These are phyloP conservation scores for Hepatocystis sp. DNA, from an alignment of 169 alveolate species.

Conservation along the genomic window DNA sequence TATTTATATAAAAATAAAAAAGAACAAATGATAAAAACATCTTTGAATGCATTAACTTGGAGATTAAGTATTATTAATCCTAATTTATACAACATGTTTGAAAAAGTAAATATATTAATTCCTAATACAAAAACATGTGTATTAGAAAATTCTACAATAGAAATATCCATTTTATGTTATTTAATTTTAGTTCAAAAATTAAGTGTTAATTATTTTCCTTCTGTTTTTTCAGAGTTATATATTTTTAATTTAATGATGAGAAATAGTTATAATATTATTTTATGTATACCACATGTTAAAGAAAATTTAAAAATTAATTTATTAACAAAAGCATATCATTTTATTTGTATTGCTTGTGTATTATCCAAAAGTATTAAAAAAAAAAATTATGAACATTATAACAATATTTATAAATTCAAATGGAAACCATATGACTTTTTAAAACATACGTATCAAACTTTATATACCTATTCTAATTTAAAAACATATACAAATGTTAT, in stretches of 20 bases:
- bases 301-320: slow-evolving; percentile 17
- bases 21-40: slow-evolving; percentile 19
- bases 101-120: slow-evolving; percentile 67
- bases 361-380: slow-evolving; percentile 43
- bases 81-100: slow-evolving; percentile 28
- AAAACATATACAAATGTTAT: slow-evolving; percentile 25
- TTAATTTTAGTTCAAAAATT: slow-evolving; percentile 61
- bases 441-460: slow-evolving; percentile 23
- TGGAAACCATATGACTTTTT: slow-evolving; percentile 75
- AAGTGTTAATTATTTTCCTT: slow-evolving; percentile 29
- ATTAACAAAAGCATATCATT: slow-evolving; percentile 58
- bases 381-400: slow-evolving; percentile 12
- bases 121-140: slow-evolving; percentile 74
- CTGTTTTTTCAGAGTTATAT: slow-evolving; percentile 62
- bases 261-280: slow-evolving; percentile 64
- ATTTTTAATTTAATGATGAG: slow-evolving; percentile 72
- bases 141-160: slow-evolving; percentile 71
- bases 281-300: slow-evolving; percentile 47
- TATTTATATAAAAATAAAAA: slow-evolving; percentile 8
- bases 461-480: slow-evolving; percentile 12
- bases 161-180: slow-evolving; percentile 52
- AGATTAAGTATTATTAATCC: slow-evolving; percentile 63
- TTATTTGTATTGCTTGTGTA: slow-evolving; percentile 20
- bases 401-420: slow-evolving; percentile 62
- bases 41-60: slow-evolving; percentile 60